Base-by-base conservation (phyloP, 495 filamentous ascomycete genomes). In the Patellaria atrata region DNA sequence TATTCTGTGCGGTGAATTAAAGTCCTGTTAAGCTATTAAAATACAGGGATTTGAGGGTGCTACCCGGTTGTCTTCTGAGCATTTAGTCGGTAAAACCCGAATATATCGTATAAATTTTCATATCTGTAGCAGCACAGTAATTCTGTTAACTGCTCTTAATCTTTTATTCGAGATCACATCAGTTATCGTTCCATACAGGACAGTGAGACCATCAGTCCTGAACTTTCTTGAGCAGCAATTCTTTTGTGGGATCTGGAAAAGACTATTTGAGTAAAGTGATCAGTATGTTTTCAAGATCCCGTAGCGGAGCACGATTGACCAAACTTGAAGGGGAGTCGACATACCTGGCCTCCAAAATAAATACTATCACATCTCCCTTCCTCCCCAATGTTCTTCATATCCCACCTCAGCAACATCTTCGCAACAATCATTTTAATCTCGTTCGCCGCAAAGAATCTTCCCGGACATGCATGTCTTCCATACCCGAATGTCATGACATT, bases 391-490 rank as follows among this genome's bases (percentile, higher is more conserved):
- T 45, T 45, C 38, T 34, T 33, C 6, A 41, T 11, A 28, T 45
- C 43, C 13, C 33, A 45, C 20, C 41, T 29, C 22, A 41, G 17
- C 7, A 45, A 12, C 5, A 28, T 5, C 32, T 34, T 35, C 26
- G 33, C 31, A 1, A 45, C 18, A 18, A 45, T 45, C 43, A 45
- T 45, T 31, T 45, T 45, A 13, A 45, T 41, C 32, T 45, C 43
- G 17, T 45, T 45, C 8, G 43, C 33, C 2, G 43, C 43, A 30
- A 45, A 45, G 33, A 45, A 45, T 2, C 43, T 22, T 3, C 43
- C 43, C 1, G 43, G 43, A 32, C 43, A 45, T 1, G 43, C 38
- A 33, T 45, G 43, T 13, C 15, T 23, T 3, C 43, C 43, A 37
- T 41, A 41, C 16, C 43, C 43, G 20, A 36, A 45, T 9, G 7